Evolutionary conservation across 2,329 filamentous ascomycete species (phyloP), one percentile per base, ranked within the genome.

Genomic region (Aspergillus pseudotamarii): DNA sequence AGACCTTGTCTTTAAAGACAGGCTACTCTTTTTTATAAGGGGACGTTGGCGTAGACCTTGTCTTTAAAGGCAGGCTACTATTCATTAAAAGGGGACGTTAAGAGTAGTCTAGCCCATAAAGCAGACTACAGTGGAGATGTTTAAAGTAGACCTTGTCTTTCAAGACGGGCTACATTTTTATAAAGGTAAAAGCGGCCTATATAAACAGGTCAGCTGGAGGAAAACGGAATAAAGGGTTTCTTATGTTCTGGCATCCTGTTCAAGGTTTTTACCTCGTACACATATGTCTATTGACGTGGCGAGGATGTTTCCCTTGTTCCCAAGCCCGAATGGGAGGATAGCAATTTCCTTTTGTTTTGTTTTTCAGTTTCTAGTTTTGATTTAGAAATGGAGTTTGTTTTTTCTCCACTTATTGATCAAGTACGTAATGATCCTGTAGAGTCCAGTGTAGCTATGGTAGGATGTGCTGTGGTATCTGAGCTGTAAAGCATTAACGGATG

Each of bases 271-370:
- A 54, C 51, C 51, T 54, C 51, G 51, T 23, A 21, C 28, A 14
- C 16, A 10, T 51, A 51, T 11, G n/a, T 16, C 14, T 14, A 51
- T 6, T 19, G 19, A 34, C 11, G 21, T 34, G 51, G 30, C 30
- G 51, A 54, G 51, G 51, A 54, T 12, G 51, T 28, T 54, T 54
- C 30, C 51, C 51, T 54, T 54, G 51, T 34, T 54, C 32, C 32
- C 6, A 36, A 3, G 32, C 51, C 51, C 32, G 51, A 54, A 54
- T 54, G 32, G 51, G 32, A 36, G 51, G 32, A 54, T 38, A 23
- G 32, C 21, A 51, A 32, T 54, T 36, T 54, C 30, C 14, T 36
- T 21, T 23, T 36, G 5, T 54, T 23, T 23, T 21, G 14, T 36
- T n/a, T 3, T 36, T 60, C 30, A 21, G 21, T 28, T 5, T 8